Base-by-base conservation (phyloP, 2,329 filamentous ascomycete species). In the Taxawa tesnikishii region DNA sequence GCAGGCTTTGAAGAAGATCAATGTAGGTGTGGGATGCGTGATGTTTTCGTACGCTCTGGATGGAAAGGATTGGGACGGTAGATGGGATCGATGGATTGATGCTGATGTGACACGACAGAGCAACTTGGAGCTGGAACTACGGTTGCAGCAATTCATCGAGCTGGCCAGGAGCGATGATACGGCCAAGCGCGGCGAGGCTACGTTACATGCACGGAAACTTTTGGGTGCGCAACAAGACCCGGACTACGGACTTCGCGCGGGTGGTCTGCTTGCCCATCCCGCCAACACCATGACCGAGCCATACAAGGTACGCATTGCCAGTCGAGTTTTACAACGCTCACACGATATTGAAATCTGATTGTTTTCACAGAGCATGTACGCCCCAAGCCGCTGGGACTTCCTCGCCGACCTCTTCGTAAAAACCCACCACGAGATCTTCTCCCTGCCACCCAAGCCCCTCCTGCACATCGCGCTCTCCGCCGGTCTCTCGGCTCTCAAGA, bases 71-170 rank as follows among this genome's bases (percentile, higher is more conserved):
- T n/a, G n/a, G n/a, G n/a, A n/a, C n/a, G n/a, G n/a, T n/a, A n/a
- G n/a, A n/a, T n/a, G n/a, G 5, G 24, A 26, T 10, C 6, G 12
- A 15, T 15, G 24, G 19, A 23, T 8, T 8, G 27, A 36, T 32
- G 41, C 38, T 34, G 36, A 42, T 30, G 10, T 13, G 29, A 8
- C 8, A 13, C 15, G 3, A 9, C 45, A 84, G 68, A 84, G 79
- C 48, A 82, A 80, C 43, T 70, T 98, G 11, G 90, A 98, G 56
- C 93, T 94, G 50, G 83, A 93, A 66, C 70, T 98, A 26, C 78
- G 90, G 9, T 69, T 92, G 47, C 90, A 98, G 55, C 87, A 96
- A 54, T 96, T 87, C 54, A 87, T 96, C 46, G 90, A 96, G 57
- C 68, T 96, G 38, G 75, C 93, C 37, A 70, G 88, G 38, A 73